Base-by-base conservation (phyloP, 2,329 filamentous ascomycete species). In the Salinomyces thailandicus region DNA sequence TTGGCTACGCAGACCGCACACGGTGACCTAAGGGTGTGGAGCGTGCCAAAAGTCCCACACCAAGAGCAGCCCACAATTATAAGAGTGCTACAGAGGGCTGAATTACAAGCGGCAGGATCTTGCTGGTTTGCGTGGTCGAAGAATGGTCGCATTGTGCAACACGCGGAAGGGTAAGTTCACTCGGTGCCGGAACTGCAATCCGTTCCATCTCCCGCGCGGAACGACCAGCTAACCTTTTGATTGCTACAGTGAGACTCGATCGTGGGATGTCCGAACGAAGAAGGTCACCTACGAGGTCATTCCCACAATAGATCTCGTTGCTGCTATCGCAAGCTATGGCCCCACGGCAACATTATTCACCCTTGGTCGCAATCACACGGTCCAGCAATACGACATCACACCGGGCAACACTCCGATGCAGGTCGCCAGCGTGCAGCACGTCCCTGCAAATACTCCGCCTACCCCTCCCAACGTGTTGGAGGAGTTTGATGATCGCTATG, bases 61-160 rank as follows among this genome's bases (percentile, higher is more conserved):
- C 76, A 94, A 48, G 72, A 80, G 13, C 37, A 43, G 3, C 87
- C 87, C 22, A 89, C 87, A 53, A 82, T 95, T 5, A 93, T 96
- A 41, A 74, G 91, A 44, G 79, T 93, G 18, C 66, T 98, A 33
- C 89, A 85, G 58, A 73, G 83, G 50, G 78, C 78, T 5, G 86
- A 94, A 43, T 78, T 78, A 46, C 78, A 73, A 47, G 66, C 76
- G 20, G 64, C 76, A 2, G 85, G 85, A 1, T 81, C 84, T 24
- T 94, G 93, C 57, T 98, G 91, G 91, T 87, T 95, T 69, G 82
- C 79, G 14, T 98, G 91, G 91, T 96, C 91, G 0, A 96, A 95
- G 64, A 96, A 94, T 64, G 91, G 91, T 26, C 81, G 87, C 48
- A 86, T 98, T 47, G 78, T 98, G 45, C 91, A 98, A 62, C 87